These are phyloP conservation scores for Globomyces pollinis-pini DNA, from an alignment of 192 early-diverging fungal genomes.

Conservation along the genomic window DNA sequence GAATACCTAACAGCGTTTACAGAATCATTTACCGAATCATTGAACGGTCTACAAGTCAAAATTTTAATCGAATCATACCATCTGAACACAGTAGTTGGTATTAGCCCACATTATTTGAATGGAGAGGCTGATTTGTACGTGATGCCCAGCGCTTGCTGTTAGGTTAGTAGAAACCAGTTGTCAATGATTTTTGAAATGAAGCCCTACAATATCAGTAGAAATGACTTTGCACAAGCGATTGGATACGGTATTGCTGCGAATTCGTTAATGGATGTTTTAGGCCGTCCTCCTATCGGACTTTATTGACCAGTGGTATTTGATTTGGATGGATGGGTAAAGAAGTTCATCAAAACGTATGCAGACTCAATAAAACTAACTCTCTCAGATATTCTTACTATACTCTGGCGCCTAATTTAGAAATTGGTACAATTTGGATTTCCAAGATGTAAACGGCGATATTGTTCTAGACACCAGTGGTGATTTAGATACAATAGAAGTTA, in stretches of 20 bases:
- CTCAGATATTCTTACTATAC: no score
- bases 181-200: neutral
- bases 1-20: neutral
- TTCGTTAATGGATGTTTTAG: neutral
- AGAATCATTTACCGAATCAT: neutral
- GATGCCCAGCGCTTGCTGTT: neutral
- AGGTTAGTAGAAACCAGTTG: neutral
- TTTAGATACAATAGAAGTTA: no score
- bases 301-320: constrained; percentile 1
- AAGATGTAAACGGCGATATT: no score
- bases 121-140: constrained; percentile 13
- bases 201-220: neutral
- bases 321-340: constrained; percentile 9
- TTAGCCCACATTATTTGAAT: constrained; percentile 5
- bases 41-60: neutral
- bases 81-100: constrained; percentile 2
- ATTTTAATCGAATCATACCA: neutral
- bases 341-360: no score
- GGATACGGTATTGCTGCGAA: constrained; percentile 6
- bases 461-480: no score
- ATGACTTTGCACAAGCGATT: neutral
- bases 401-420: no score
- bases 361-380: no score
- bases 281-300: constrained; percentile 7
- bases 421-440: no score